Base-by-base conservation (phyloP, 2,329 filamentous ascomycete genomes). In the Aureobasidium sp. region DNA sequence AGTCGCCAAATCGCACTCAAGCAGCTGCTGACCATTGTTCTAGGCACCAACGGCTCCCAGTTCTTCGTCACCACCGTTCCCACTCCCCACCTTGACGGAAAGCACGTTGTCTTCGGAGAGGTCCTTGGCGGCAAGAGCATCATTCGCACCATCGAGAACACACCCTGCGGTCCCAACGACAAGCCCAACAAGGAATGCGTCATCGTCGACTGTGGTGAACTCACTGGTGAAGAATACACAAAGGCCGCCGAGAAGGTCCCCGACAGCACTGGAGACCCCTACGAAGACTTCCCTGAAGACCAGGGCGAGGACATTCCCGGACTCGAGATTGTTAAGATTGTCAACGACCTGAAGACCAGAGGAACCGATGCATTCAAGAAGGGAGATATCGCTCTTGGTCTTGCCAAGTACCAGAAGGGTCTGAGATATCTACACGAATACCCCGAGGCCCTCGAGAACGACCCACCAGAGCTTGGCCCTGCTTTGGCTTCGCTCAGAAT, bases 91-190 rank as follows among this genome's bases (percentile, higher is more conserved):
- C 84, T 97, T 42, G 92, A 99, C 74, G 85, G 85, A 73, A 99
- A 99, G 82, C 93, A 99, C 77, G 94, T 97, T 50, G 92, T 99
- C 29, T 99, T 97, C 69, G 94, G 94, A 65, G 88, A 97, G 73
- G 93, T 97, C 61, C 83, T 97, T 71, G 89, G 87, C 64, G 94
- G 94, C 71, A 97, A 97, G 82, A 92, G 90, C 64, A 79, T 97
- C 41, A 84, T 97, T 37, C 88, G 94, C 66, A 86, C 92, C 74
- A 86, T 97, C 70, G 94, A 99, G 78, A 94, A 94, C 75, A 79
- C 90, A 64, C 80, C 81, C 59, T 94, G 89, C 2, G 81, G 87
- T 67, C 77, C 82, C 32, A 83, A 82, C 69, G 94, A 97, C 79
- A 93, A 92, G 77, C 92, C 91, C 32, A 73, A 72, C 55, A 81